These are phyloP conservation scores for Leptographium flavum DNA, from an alignment of 2,329 filamentous ascomycete genomes.

Conservation along the genomic window DNA sequence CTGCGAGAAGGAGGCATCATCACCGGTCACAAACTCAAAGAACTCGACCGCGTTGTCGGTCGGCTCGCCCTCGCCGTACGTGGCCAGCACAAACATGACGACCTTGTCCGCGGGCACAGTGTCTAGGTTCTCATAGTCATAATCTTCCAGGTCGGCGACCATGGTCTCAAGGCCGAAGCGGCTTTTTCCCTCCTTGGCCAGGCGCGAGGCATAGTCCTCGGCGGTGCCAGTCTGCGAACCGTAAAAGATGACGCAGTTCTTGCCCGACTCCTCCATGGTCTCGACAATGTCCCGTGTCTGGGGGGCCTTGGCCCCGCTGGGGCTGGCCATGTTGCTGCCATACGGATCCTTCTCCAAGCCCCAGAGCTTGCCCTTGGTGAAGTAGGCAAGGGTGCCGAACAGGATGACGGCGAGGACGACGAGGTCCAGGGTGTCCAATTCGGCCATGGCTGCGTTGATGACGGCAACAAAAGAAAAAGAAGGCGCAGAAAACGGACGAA, in stretches of 20 bases:
- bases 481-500: not conserved
- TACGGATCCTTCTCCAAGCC: slow-evolving; percentile 80
- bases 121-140: slow-evolving; percentile 91
- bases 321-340: slow-evolving; percentile 56
- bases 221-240: slow-evolving; percentile 97
- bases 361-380: slow-evolving; percentile 96
- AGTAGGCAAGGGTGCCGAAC: slow-evolving; percentile 81
- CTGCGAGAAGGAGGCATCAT: slow-evolving; percentile 70
- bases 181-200: slow-evolving; percentile 95
- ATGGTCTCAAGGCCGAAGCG: slow-evolving; percentile 94
- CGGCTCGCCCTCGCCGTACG: slow-evolving; percentile 95
- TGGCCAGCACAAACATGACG: slow-evolving; percentile 88
- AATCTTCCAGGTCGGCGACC: slow-evolving; percentile 95
- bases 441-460: slow-evolving; percentile 53
- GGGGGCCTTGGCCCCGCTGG: slow-evolving; percentile 57
- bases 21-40: slow-evolving; percentile 83
- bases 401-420: slow-evolving; percentile 78
- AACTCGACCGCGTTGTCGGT: slow-evolving; percentile 99
- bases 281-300: slow-evolving; percentile 87
- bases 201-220: slow-evolving; percentile 90
- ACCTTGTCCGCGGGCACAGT: slow-evolving; percentile 79
- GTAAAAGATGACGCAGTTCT: slow-evolving; percentile 98
- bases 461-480: not conserved
- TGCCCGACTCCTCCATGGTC: slow-evolving; percentile 88
- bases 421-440: slow-evolving; percentile 91